Percentiles rank a stretch among this genome's conserved stretches.
Conservation (phyloP, 208 protist genomes). For the Leptomonas pyrrhocoris region DNA sequence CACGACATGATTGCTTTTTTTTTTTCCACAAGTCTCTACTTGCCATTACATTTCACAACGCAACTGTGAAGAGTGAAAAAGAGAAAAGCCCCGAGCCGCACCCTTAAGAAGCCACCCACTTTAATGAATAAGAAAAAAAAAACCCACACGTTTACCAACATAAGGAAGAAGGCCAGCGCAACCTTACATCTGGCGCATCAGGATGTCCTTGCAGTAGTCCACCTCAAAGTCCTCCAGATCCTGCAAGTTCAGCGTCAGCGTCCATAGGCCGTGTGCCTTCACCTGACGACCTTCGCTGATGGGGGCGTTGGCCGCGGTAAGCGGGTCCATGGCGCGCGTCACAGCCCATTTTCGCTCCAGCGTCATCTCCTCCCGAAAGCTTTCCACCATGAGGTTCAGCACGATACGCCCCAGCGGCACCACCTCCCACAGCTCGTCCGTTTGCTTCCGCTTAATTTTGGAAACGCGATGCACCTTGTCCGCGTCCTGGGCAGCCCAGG, state of each 20-base stretch:
- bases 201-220: conserved; percentile 90
- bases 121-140: conserved; percentile 3
- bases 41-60: background rate
- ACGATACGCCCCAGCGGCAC: conserved; percentile 88
- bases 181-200: conserved; percentile 70
- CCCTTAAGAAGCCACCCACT: background rate
- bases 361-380: conserved; percentile 68
- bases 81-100: no score
- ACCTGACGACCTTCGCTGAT: conserved; percentile 86
- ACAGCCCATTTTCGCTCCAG: conserved; percentile 91
- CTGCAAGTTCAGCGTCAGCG: conserved; percentile 89
- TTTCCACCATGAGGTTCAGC: conserved; percentile 88
- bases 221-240: conserved; percentile 92
- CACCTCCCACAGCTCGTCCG: conserved; percentile 87
- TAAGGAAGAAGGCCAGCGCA: no score
- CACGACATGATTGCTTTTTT: no score
- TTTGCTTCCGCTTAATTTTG: conserved; percentile 78
- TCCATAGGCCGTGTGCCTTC: conserved; percentile 86
- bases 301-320: conserved; percentile 71
- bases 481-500: conserved; percentile 89
- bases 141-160: no score
- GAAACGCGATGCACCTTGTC: conserved; percentile 72
- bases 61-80: conserved; percentile 15
- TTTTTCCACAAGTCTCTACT: no score
- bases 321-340: conserved; percentile 84